Evolutionary conservation across 495 filamentous ascomycete species (phyloP).

Genomic region (Cenococcum geophilum): DNA sequence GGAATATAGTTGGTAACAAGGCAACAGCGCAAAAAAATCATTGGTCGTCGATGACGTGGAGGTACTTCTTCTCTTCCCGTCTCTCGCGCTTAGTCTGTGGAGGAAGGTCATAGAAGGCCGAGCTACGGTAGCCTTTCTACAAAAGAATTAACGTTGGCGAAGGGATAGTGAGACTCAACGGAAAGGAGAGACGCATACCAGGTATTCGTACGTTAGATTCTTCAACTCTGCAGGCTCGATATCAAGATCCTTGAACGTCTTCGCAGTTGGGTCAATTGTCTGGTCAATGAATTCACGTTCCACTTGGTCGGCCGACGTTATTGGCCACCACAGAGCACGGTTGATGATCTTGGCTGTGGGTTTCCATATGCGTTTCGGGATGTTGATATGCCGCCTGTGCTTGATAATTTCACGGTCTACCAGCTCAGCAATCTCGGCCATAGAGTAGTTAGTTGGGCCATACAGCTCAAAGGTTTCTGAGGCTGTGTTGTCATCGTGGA

Average conservation of each 20-base stretch:
- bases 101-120: slow-evolving; percentile 82
- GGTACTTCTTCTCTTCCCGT: slow-evolving; percentile 89
- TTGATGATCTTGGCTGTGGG: slow-evolving; percentile 66
- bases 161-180: background rate
- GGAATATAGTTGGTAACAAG: background rate
- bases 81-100: slow-evolving; percentile 91
- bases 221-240: slow-evolving; percentile 80
- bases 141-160: background rate
- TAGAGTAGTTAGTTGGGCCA: slow-evolving; percentile 88
- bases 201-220: slow-evolving; percentile 80
- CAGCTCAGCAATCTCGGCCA: slow-evolving; percentile 74
- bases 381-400: slow-evolving; percentile 81
- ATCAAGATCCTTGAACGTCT: slow-evolving; percentile 90
- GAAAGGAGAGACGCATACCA: slow-evolving; percentile 55
- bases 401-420: slow-evolving; percentile 92
- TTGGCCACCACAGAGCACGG: slow-evolving; percentile 79
- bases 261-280: slow-evolving; percentile 79
- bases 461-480: slow-evolving; percentile 92
- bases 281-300: slow-evolving; percentile 95
- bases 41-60: slow-evolving; percentile 89
- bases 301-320: slow-evolving; percentile 75
- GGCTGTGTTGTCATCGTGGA: slow-evolving; percentile 82
- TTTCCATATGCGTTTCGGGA: slow-evolving; percentile 75
- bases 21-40: slow-evolving; percentile 37
- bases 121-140: slow-evolving; percentile 78